phyloP scores from a whole-genome alignment of 2,329 filamentous ascomycete species.

The Cercospora brassicicola region DNA sequence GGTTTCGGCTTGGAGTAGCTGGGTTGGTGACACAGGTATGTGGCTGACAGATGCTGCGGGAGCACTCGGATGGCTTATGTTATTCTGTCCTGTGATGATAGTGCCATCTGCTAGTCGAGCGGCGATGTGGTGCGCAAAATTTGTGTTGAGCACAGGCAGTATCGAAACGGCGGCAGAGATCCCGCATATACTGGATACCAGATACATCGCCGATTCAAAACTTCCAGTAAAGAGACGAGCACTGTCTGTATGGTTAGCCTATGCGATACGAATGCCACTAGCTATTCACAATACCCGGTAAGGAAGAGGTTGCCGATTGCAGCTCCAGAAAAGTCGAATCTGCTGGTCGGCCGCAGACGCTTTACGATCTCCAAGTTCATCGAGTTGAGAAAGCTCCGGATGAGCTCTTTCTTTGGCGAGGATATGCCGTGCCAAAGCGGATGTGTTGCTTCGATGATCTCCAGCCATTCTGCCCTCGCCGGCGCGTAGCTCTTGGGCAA shows the following conservation, averaged over 20 bases:
- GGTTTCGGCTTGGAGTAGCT: conserved; percentile 40
- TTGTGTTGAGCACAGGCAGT: conserved; percentile 88
- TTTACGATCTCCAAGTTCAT: conserved; percentile 54
- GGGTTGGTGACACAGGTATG: conserved; percentile 30
- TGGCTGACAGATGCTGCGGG: conserved; percentile 45
- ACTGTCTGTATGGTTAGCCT: conserved; percentile 47
- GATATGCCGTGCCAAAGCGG: conserved; percentile 64
- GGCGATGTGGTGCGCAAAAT: conserved; percentile 92
- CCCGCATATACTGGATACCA: conserved; percentile 82
- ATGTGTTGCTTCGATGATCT: conserved; percentile 82
- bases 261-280: conserved; percentile 47
- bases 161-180: conserved; percentile 75
- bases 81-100: conserved; percentile 85
- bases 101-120: conserved; percentile 75
- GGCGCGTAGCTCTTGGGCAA: conserved; percentile 61
- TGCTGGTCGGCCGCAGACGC: conserved; percentile 47
- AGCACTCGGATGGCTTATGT: conserved; percentile 79
- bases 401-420: conserved; percentile 53
- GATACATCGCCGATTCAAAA: conserved; percentile 88
- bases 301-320: conserved; percentile 55
- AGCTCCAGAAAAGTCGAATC: conserved; percentile 53
- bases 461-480: conserved; percentile 79
- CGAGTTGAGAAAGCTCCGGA: conserved; percentile 52
- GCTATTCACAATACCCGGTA: conserved; percentile 42
- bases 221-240: conserved; percentile 87